These are phyloP conservation scores for Phytophthora fragariaefolia DNA, from an alignment of 352 stramenopile genomes.

Conservation along the genomic window DNA sequence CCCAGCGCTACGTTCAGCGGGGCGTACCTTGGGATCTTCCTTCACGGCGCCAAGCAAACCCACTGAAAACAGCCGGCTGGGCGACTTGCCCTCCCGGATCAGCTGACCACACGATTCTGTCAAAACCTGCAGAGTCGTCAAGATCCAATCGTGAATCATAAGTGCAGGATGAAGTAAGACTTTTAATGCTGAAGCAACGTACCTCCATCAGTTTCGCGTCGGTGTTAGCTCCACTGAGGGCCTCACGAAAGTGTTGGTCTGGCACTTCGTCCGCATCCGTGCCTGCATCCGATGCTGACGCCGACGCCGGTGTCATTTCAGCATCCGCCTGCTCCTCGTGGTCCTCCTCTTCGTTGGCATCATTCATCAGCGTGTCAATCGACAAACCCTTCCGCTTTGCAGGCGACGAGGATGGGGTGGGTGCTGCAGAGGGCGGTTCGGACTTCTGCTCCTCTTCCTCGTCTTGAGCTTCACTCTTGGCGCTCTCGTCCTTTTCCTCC, in stretches of 20 bases:
- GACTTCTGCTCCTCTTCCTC: constrained; percentile 29
- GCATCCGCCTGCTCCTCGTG: constrained; percentile 29
- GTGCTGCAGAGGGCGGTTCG: constrained; percentile 30
- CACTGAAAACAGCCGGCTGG: constrained; percentile 69
- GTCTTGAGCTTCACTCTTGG: constrained; percentile 21
- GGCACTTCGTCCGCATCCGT: constrained; percentile 47
- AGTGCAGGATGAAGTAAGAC: background rate
- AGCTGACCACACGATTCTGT: constrained; percentile 56
- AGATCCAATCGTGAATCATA: background rate
- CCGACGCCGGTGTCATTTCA: constrained; percentile 31
- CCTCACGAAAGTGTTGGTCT: constrained; percentile 58
- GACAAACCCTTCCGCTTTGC: constrained; percentile 58
- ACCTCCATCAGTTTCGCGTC: constrained; percentile 68
- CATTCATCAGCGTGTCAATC: constrained; percentile 66
- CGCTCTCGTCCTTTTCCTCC: constrained; percentile 20
- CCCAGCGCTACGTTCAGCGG: background rate
- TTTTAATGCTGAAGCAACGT: background rate
- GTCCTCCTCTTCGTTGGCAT: constrained; percentile 42
- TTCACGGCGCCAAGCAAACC: constrained; percentile 65
- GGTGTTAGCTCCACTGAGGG: constrained; percentile 40
- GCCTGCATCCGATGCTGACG: constrained; percentile 33
- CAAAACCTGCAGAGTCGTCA: constrained; percentile 45
- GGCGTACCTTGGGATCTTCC: constrained; percentile 50
- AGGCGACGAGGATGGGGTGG: constrained; percentile 47
- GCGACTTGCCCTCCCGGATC: constrained; percentile 60